Conservation (phyloP, 2,329 filamentous ascomycete species). For the Hymenoscyphus fructigenus region DNA sequence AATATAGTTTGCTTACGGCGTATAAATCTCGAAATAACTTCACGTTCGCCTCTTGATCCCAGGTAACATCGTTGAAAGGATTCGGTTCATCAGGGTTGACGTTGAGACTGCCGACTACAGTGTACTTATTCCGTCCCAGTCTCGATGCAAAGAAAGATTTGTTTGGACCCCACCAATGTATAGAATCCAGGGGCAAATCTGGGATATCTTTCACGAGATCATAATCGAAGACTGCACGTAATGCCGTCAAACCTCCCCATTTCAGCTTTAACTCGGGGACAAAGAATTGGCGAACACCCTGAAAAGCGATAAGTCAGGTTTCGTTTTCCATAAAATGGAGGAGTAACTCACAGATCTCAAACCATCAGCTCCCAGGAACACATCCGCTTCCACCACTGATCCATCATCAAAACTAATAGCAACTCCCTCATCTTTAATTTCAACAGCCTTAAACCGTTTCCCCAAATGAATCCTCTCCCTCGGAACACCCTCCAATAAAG, state of each 20-base stretch:
- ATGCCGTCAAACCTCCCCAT: conserved; percentile 41
- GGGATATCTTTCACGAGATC: conserved; percentile 36
- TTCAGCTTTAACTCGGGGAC: conserved; percentile 34
- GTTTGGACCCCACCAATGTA: conserved; percentile 39
- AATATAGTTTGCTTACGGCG: conserved; percentile 4
- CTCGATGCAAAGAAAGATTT: conserved; percentile 37
- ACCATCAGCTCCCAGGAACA: conserved; percentile 40
- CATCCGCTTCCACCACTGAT: conserved; percentile 31
- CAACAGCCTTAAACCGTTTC: conserved; percentile 31
- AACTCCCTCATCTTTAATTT: conserved; percentile 23
- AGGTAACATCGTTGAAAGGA: conserved; percentile 26
- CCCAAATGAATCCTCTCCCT: conserved; percentile 35
- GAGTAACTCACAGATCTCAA: conserved; percentile 37
- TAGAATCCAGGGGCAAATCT: conserved; percentile 38
- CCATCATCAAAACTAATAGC: conserved; percentile 36
- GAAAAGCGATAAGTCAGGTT: no score
- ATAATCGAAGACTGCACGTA: conserved; percentile 39
- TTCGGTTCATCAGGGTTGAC: conserved; percentile 21
- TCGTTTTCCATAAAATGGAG: neutral
- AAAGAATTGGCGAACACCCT: conserved; percentile 31
- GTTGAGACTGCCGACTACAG: conserved; percentile 35
- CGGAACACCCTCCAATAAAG: conserved; percentile 36
- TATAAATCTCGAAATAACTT: conserved; percentile 34
- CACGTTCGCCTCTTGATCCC: conserved; percentile 35
- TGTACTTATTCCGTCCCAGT: conserved; percentile 34